Conservation (phyloP, 2,329 filamentous ascomycete species). For the Diplodia scrobiculata region DNA sequence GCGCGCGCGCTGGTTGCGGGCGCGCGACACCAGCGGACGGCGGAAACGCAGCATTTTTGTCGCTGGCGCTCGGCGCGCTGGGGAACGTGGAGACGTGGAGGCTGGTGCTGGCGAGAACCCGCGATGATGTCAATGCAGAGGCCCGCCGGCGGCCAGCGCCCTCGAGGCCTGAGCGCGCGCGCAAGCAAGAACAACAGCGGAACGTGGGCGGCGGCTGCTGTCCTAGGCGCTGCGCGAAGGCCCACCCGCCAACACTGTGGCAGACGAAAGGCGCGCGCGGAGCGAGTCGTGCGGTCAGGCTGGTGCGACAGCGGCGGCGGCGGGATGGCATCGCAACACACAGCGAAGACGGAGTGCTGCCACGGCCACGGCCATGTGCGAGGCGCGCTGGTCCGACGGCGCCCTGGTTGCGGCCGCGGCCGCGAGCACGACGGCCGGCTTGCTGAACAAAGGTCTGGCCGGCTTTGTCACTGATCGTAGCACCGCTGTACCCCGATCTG, state of each 20-base stretch:
- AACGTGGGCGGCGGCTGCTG: slow-evolving; percentile 15
- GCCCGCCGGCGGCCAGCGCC: slow-evolving; percentile 2
- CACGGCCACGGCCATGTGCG: slow-evolving; percentile 25
- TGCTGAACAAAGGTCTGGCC: slow-evolving; percentile 26
- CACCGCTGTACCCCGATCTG: slow-evolving; percentile 28
- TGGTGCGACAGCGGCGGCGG: slow-evolving; percentile 15
- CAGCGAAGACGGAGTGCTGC: slow-evolving; percentile 18
- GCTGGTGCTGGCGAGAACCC: slow-evolving; percentile 5
- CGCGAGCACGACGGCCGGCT: slow-evolving; percentile 1
- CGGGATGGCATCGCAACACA: slow-evolving; percentile 1
- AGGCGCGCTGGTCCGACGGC: slow-evolving; percentile 16
- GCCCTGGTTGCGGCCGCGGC: slow-evolving; percentile 14
- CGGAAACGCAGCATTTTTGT: not conserved
- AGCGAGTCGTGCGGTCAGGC: slow-evolving; percentile 22
- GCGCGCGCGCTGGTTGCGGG: slow-evolving; percentile 9
- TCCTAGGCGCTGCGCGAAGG: slow-evolving; percentile 6
- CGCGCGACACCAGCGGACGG: not conserved
- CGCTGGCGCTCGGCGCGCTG: not conserved
- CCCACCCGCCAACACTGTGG: slow-evolving; percentile 10
- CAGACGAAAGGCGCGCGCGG: not conserved
- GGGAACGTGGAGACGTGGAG: slow-evolving; percentile 20
- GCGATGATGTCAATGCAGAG: slow-evolving; percentile 26
- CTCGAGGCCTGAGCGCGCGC: slow-evolving; percentile 1
- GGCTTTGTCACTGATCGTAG: slow-evolving; percentile 28
- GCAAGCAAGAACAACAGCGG: slow-evolving; percentile 15